These are phyloP conservation scores for Citrus cavaleriei DNA, from an alignment of 345 rosid species.

Conservation along the genomic window DNA sequence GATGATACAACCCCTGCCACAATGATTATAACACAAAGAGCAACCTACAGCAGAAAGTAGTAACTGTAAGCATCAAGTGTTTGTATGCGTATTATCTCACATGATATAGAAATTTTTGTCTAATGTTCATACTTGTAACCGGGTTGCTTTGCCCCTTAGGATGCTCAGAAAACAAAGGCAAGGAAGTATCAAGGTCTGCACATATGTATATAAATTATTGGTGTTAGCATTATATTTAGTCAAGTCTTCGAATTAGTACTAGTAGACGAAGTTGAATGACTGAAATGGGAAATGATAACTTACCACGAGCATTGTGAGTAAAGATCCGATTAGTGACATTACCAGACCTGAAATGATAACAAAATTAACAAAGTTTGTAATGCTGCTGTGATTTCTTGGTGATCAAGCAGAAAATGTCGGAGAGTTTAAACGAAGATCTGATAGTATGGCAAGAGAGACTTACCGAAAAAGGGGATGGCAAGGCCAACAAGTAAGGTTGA, in stretches of 20 bases:
- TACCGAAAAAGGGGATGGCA: slow-evolving; percentile 86
- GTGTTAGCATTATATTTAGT: not conserved
- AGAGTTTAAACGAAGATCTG: not conserved
- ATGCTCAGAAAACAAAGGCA: slow-evolving; percentile 90
- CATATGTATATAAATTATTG: not conserved
- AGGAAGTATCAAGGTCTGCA: slow-evolving; percentile 91
- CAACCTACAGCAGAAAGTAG: slow-evolving; percentile 29
- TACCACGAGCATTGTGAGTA: slow-evolving; percentile 92
- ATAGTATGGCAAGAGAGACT: not conserved
- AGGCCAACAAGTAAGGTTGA: slow-evolving; percentile 83
- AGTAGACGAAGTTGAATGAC: not conserved
- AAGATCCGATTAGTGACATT: slow-evolving; percentile 85
- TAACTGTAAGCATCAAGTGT: not conserved
- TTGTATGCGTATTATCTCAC: not conserved
- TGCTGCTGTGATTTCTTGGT: too few relatives aligned
- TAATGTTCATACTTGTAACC: slow-evolving; percentile 44
- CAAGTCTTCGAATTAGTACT: too few relatives aligned
- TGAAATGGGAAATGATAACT: slow-evolving; percentile 19
- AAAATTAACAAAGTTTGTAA: not conserved
- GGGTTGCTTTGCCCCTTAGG: slow-evolving; percentile 47
- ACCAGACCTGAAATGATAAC: slow-evolving; percentile 55
- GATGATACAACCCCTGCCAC: slow-evolving; percentile 66
- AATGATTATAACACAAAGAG: slow-evolving; percentile 52
- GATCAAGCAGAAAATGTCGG: not conserved
- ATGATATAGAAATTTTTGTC: not conserved